Evolutionary conservation across 164 flowering plant genomes (phyloP).

Genomic region (Tetracentron sinense): DNA sequence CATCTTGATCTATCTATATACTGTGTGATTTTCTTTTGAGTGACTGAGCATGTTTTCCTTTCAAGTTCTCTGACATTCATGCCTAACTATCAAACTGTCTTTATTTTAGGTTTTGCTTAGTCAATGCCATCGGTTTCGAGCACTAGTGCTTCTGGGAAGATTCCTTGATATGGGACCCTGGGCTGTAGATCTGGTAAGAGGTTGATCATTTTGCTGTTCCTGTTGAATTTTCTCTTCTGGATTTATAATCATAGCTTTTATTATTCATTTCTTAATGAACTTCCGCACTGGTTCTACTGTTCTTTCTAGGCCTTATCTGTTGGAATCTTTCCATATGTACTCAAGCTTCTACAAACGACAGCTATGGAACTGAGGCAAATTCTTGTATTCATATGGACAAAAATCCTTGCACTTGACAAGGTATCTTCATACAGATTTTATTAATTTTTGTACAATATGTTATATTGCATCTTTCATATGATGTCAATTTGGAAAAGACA

Average conservation of each 20-base stretch:
- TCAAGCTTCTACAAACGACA: constrained; percentile 86
- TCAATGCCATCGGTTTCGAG: constrained; percentile 90
- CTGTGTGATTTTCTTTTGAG: too few species aligned
- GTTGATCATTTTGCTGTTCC: neutral
- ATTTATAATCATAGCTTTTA: neutral
- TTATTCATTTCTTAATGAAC: neutral
- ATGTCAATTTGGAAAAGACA: too few species aligned
- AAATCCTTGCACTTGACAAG: constrained; percentile 94
- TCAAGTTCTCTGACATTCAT: too few species aligned
- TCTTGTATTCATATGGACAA: constrained; percentile 98
- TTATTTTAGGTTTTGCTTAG: constrained; percentile 79
- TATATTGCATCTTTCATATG: too few species aligned
- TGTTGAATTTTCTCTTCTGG: neutral
- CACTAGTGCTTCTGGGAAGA: constrained; percentile 89
- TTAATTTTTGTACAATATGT: too few species aligned
- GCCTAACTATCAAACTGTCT: neutral
- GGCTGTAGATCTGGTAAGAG: constrained; percentile 93
- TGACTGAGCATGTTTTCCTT: too few species aligned
- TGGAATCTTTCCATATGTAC: constrained; percentile 94
- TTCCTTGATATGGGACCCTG: too few species aligned
- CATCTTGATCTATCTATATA: too few species aligned
- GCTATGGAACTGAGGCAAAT: constrained; percentile 85
- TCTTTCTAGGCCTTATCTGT: constrained; percentile 84
- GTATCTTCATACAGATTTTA: constrained; percentile 40
- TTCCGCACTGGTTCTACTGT: constrained; percentile 3